Evolutionary conservation across 208 protist species (phyloP), one percentile per base, ranked within the genome.

Genomic region (Leishmania amazonensis): DNA sequence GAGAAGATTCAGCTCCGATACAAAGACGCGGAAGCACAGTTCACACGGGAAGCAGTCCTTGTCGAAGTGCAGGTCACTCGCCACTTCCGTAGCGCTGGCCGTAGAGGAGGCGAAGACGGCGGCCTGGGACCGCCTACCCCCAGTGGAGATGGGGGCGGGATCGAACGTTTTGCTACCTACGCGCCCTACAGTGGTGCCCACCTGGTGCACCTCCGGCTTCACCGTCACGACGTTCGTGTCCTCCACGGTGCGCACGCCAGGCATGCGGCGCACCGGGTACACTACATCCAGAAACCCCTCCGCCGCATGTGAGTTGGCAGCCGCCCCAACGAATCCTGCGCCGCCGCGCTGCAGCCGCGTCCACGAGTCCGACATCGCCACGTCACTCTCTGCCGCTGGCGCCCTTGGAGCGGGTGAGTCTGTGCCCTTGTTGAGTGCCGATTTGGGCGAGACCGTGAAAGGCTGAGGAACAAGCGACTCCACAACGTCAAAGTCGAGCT

Each of bases 41-140:
- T 98, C 95, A 72, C 95, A 98, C 28, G 93, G 91, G 70, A 98
- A 98, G 79, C 90, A 65, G 24, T 60, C 70, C 3, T 90, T 90
- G 49, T 45, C 40, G 40, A 78, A 78, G 38, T 58, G 19, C 7
- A 76, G 3, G 51, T 45, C 51, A 11, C 19, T 40, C 31, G 53
- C 51, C 47, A 51, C 40, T 40, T 8, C 17, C 15, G 19, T 42
- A n/a, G 24, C n/a, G 8, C 45, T 76, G 31, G 45, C 73, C 73
- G 28, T 45, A n/a, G 73, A 54, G 49, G 58, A 38, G 67, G n/a
- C 49, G 24, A 58, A 24, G 49, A 19, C 60, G 49, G 21, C 47
- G 38, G 1, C 40, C 24, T 40, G 17, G 58, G 72, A 47, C 47
- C 51, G 72, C 40, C 3, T 28, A 51, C 40, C 28, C 15, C 15